Conservation (phyloP, 176 grass and related monocot genomes). For the Chloris gayana region DNA sequence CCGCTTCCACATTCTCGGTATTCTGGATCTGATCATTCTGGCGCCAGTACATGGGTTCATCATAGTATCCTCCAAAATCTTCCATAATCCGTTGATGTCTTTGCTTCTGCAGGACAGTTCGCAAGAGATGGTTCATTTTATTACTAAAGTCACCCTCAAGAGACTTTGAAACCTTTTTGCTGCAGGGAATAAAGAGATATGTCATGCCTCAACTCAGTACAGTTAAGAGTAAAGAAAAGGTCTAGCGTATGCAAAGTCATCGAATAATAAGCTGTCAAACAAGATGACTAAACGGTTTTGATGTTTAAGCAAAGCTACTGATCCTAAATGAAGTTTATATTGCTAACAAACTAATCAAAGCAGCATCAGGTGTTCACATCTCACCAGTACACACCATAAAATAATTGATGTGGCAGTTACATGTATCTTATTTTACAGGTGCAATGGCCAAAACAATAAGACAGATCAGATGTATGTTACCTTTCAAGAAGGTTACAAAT, state of each 20-base stretch:
- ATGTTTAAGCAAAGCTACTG: constrained; percentile 1
- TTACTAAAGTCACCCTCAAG: constrained; percentile 87
- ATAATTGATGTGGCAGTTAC: neutral
- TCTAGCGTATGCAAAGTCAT: neutral
- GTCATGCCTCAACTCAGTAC: neutral
- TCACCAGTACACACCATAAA: neutral
- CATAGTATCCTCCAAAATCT: constrained; percentile 67
- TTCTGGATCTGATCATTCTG: constrained; percentile 58
- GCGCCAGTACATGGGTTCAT: constrained; percentile 56
- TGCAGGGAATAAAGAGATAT: constrained; percentile 45
- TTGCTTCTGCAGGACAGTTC: constrained; percentile 68
- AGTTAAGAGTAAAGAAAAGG: constrained; percentile 7
- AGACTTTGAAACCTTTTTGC: constrained; percentile 87
- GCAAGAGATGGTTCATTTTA: constrained; percentile 80
- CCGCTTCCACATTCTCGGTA: constrained; percentile 52
- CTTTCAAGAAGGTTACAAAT: constrained; percentile 89
- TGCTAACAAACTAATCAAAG: constrained; percentile 11
- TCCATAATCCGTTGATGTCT: constrained; percentile 60
- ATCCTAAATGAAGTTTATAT: constrained; percentile 12
- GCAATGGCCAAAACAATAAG: constrained; percentile 22
- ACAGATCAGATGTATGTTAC: constrained; percentile 37
- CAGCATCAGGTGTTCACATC: constrained; percentile 27
- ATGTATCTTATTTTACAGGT: constrained; percentile 26
- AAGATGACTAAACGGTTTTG: constrained; percentile 10
- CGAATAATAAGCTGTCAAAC: neutral